These are phyloP conservation scores for Hyphopichia fennica DNA, from an alignment of 1,139 yeast species.

Conservation along the genomic window DNA sequence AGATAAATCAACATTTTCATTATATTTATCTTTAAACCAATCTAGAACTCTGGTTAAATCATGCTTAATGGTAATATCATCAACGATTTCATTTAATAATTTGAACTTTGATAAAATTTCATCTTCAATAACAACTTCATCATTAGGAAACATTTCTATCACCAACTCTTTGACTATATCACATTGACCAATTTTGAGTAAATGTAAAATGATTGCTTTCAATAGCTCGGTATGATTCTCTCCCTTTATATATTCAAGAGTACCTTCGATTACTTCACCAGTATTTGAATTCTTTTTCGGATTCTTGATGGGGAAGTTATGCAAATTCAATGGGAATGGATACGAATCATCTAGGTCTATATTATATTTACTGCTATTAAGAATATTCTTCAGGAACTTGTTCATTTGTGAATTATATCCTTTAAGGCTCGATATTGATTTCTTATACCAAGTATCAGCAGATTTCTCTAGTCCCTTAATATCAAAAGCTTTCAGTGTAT, in stretches of 20 bases:
- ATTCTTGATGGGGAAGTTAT: constrained; percentile 27
- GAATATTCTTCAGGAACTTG: constrained; percentile 36
- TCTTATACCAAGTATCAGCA: constrained; percentile 35
- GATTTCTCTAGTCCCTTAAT: constrained; percentile 10
- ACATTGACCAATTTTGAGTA: constrained; percentile 44
- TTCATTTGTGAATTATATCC: constrained; percentile 38
- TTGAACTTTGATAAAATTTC: constrained; percentile 27
- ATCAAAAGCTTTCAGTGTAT: not conserved
- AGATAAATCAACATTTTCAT: constrained; percentile 8
- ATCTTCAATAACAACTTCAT: constrained; percentile 22
- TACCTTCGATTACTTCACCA: constrained; percentile 7
- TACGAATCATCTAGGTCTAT: constrained; percentile 47
- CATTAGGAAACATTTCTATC: constrained; percentile 15
- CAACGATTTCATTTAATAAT: constrained; percentile 35
- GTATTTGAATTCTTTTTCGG: constrained; percentile 2
- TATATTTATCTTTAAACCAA: constrained; percentile 35
- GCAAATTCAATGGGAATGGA: constrained; percentile 37
- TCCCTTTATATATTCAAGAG: constrained; percentile 15
- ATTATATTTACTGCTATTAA: constrained; percentile 28
- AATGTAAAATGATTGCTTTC: constrained; percentile 42
- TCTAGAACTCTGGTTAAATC: constrained; percentile 32
- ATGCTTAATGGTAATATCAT: constrained; percentile 34
- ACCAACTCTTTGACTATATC: constrained; percentile 35
- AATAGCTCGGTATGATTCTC: constrained; percentile 37
- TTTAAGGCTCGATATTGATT: constrained; percentile 34